A percentile compares a stretch with the other conserved stretches of the same genome.
Conservation (phyloP, 495 filamentous ascomycete genomes). For the Platismatia glauca region DNA sequence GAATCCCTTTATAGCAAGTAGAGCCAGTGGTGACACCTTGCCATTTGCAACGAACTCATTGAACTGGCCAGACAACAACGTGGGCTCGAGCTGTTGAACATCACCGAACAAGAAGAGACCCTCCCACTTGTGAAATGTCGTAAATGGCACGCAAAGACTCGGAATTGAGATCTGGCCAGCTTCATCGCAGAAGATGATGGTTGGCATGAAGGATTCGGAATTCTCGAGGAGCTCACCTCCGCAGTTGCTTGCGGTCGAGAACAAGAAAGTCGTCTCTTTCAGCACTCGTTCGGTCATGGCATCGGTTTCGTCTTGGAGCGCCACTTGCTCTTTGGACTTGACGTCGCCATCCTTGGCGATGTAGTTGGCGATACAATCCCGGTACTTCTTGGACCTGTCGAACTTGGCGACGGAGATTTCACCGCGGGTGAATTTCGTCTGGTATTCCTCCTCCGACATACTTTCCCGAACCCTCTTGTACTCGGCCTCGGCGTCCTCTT, state of each 20-base stretch:
- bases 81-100: not conserved
- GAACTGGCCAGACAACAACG: not conserved
- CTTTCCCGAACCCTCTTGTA: not conserved
- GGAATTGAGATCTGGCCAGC: not conserved
- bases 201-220: not conserved
- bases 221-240: not conserved
- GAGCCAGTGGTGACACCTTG: not conserved
- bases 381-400: not conserved
- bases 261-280: not conserved
- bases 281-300: not conserved
- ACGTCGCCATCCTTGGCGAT: not conserved
- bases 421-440: not conserved
- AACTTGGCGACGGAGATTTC: not conserved
- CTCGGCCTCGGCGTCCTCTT: not conserved
- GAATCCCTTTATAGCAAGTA: not conserved
- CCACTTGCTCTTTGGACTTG: not conserved
- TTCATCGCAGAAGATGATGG: not conserved
- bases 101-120: not conserved
- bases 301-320: not conserved
- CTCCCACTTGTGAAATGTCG: not conserved
- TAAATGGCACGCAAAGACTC: not conserved
- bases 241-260: not conserved
- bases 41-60: not conserved
- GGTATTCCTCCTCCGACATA: not conserved
- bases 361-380: not conserved